These are phyloP conservation scores for Populus trichocarpa DNA, from an alignment of 441 rosid species.

Conservation along the genomic window DNA sequence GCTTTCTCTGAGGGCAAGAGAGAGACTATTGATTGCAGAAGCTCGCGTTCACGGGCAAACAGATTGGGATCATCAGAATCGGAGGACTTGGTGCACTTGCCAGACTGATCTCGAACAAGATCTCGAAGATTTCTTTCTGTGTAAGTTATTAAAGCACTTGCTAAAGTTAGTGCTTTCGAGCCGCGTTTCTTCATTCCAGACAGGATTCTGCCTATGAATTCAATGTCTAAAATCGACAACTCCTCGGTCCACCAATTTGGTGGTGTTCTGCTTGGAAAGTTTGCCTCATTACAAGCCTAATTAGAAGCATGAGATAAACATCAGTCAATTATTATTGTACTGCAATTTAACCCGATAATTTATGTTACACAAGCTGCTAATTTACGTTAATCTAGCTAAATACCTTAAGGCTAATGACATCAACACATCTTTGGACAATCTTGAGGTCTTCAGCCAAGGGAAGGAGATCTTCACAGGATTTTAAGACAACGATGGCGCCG, in stretches of 20 bases:
- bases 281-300: constrained; percentile 72
- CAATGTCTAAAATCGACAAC: constrained; percentile 60
- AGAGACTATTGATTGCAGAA: constrained; percentile 61
- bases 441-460: constrained; percentile 69
- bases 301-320: not conserved
- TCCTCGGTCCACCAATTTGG: constrained; percentile 97
- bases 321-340: not conserved
- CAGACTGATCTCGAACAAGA: constrained; percentile 77
- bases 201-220: constrained; percentile 49
- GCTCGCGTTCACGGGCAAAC: constrained; percentile 47
- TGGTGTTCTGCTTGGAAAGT: constrained; percentile 80
- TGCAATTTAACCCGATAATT: not conserved
- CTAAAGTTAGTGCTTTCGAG: constrained; percentile 47
- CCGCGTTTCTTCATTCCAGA: constrained; percentile 67
- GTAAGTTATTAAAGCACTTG: constrained; percentile 62
- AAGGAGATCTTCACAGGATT: constrained; percentile 72
- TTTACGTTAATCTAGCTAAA: not conserved
- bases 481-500: constrained; percentile 69
- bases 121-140: constrained; percentile 75
- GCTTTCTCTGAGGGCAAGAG: constrained; percentile 71
- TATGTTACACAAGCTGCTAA: not conserved
- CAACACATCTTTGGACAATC: constrained; percentile 63
- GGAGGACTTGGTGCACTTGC: constrained; percentile 42
- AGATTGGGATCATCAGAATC: constrained; percentile 27
- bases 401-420: constrained; percentile 59